Base-by-base conservation (phyloP, 371 early-diverging fungal species). In the Batkoa obscura region DNA sequence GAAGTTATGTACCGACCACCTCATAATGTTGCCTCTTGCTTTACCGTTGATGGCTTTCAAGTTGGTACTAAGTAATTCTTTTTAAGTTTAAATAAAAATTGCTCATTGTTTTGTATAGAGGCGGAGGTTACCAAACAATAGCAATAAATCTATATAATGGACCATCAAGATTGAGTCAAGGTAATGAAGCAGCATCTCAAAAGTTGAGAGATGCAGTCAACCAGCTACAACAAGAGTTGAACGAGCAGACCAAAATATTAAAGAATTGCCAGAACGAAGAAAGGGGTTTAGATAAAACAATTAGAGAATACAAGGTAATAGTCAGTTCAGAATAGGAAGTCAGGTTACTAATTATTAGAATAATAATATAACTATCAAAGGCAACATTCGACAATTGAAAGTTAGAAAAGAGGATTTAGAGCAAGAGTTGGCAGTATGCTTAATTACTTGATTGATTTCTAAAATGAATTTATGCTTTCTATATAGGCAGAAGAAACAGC, bases 1-100 rank as follows among this genome's bases (percentile, higher is more conserved):
- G 51, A 62, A 0, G 55, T 92, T n/a, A 88, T 86, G 68, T 70
- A 67, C 0, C 62, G 70, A 3, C 69, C 69, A 46, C 93, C 92
- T 1, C 63, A 54, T 5, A 91, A 93, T 52, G 80, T 92, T 13
- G 64, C 55, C 0, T 60, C 64, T 0, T 86, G 90, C 50, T 79
- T 76, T 58, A 82, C 90, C 0, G 62, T 60, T 4, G 71, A 80
- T 43, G 72, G 80, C 3, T 74, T 76, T 56, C 67, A 66, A 47
- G 75, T 92, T 17, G 92, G 93, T 51, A 74, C 71, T 43, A 68
- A 68, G 41, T 51, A 60, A 38, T 4, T 9, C 43, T 9, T 45
- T 34, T 39, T 5, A 41, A 10, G 8, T 10, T 10, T 41, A 41
- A 10, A 10, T 8, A 41, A 41, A 10, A 41, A 8, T 41, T 37